Percentiles rank a stretch among this genome's conserved stretches.
Conservation (phyloP, 495 filamentous ascomycete species). For the Neohortaea acidophila region DNA sequence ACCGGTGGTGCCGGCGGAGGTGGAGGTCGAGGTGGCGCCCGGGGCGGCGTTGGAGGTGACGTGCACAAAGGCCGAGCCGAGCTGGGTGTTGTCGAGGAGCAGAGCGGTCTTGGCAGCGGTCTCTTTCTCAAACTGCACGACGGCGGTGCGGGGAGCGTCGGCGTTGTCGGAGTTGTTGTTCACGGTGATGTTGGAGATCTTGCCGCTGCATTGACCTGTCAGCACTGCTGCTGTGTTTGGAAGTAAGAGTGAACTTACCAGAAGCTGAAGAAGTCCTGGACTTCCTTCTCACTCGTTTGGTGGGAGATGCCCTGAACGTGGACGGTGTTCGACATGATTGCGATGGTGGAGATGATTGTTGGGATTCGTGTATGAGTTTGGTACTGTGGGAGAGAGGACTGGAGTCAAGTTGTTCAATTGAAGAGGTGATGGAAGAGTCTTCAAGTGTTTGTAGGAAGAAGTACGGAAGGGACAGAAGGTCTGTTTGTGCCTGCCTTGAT, state of each 20-base stretch:
- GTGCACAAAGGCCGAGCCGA: conserved; percentile 64
- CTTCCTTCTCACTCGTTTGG: conserved; percentile 71
- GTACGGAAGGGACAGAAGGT: too few species aligned
- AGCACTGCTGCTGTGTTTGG: not conserved
- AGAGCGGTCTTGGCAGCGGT: conserved; percentile 92
- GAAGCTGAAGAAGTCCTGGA: conserved; percentile 97
- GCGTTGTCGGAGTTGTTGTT: conserved; percentile 45
- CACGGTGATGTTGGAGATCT: conserved; percentile 69
- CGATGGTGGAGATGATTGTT: conserved; percentile 1
- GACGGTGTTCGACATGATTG: conserved; percentile 29
- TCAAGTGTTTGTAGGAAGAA: too few species aligned
- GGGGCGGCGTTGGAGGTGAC: too few species aligned
- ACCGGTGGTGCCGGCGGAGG: conserved; percentile 37
- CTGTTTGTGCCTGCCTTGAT: too few species aligned
- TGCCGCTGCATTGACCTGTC: conserved; percentile 47
- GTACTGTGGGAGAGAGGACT: not conserved
- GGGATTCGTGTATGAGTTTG: not conserved
- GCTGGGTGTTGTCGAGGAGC: conserved; percentile 87
- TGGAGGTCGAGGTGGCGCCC: conserved; percentile 48
- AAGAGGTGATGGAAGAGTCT: too few species aligned
- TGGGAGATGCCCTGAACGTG: conserved; percentile 67
- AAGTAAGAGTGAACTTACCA: conserved; percentile 43
- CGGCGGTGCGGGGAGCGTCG: conserved; percentile 56
- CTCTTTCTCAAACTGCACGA: conserved; percentile 89
- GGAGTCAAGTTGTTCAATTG: not conserved